These are phyloP conservation scores for Rhizophlyctis rosea DNA, from an alignment of 192 early-diverging fungal genomes.

Conservation along the genomic window DNA sequence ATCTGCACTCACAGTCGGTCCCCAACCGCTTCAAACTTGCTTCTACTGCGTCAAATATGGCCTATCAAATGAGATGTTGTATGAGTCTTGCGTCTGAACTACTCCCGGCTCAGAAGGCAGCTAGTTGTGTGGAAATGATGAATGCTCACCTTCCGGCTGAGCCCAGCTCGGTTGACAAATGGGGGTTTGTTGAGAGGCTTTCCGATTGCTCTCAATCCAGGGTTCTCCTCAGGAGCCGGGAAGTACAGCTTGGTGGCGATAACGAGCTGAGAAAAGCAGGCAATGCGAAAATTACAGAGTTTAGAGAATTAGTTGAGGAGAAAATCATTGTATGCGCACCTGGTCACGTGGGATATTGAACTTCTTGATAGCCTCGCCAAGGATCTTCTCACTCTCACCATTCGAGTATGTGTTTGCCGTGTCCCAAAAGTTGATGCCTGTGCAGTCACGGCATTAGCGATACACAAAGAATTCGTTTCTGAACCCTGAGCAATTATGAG, in stretches of 20 bases:
- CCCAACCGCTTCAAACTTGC: constrained; percentile 51
- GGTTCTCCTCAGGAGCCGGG: background rate
- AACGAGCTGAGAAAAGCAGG: background rate
- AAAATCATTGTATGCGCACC: too few species aligned
- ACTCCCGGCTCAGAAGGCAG: too few species aligned
- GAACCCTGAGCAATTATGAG: too few species aligned
- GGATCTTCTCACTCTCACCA: constrained; percentile 50
- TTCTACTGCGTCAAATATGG: constrained; percentile 53
- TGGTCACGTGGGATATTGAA: constrained; percentile 52
- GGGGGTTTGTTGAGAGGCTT: background rate
- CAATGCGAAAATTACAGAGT: too few species aligned
- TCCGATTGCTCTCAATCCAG: background rate
- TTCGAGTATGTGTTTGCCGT: constrained; percentile 58
- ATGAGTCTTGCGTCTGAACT: too few species aligned
- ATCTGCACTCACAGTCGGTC: constrained; percentile 22
- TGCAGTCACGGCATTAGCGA: too few species aligned
- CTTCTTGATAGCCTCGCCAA: constrained; percentile 52
- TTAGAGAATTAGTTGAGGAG: too few species aligned
- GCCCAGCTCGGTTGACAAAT: constrained; percentile 7
- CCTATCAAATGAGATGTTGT: too few species aligned
- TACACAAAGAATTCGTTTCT: too few species aligned
- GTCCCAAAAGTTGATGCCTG: constrained; percentile 27
- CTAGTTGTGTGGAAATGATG: too few species aligned
- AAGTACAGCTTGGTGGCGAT: background rate
- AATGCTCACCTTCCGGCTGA: constrained; percentile 26